Evolutionary conservation across 2,329 filamentous ascomycete species (phyloP), one percentile per base, ranked within the genome.

Genomic region (Botrytis squamosa): DNA sequence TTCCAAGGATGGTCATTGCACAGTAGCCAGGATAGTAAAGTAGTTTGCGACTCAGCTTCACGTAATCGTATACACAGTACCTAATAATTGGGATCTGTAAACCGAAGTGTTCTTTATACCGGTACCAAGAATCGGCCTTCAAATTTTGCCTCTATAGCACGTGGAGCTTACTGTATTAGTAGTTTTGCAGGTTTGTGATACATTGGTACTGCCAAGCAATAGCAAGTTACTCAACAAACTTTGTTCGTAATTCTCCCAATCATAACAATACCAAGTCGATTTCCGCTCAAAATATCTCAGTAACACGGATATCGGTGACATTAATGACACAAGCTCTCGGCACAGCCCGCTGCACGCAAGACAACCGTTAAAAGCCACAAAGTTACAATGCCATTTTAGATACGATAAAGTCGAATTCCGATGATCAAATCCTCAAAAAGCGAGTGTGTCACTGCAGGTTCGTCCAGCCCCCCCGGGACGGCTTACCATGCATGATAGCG

Each of bases 351-450:
- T 69, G 66, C 66, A 69, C 52, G 66, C 49, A 69, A 57, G 66
- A 57, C 18, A 69, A 69, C 66, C 66, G 66, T 69, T 69, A 36
- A 42, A 69, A 69, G 66, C 66, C 66, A 69, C 66, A 57, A 42
- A 69, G 36, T 57, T 44, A 25, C 10, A 22, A 69, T 42, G 66
- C 66, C 36, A 59, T 57, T 57, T 69, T 25, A 57, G 25, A 69
- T 36, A 59, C 38, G 66, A 69, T 33, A 69, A 59, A 57, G 14
- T 57, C 36, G 42, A 42, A 69, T 57, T 44, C 36, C 66, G 49
- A 57, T 57, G 40, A 33, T 57, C 49, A 57, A 69, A 42, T 69
- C 25, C 55, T 57, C 49, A 69, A 69, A 69, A 42, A 57, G 36
- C 16, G 12, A 57, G 49, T 57, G 65, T 68, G 25, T 68, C 36